Base-by-base conservation (phyloP, 2,329 filamentous ascomycete species). In the Colletotrichum abscissum region DNA sequence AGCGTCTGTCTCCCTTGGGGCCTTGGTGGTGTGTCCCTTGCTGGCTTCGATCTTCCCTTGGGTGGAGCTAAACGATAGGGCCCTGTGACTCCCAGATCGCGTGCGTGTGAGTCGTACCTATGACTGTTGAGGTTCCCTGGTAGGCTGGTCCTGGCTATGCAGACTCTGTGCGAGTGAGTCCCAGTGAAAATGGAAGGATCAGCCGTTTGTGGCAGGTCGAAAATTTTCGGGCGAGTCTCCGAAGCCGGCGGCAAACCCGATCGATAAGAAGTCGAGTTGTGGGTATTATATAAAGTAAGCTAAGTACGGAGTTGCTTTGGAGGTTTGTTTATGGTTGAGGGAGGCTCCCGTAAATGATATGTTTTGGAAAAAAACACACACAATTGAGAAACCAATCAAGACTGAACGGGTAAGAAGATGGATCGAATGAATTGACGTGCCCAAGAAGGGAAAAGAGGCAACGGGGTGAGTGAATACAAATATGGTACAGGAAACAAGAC, bases 161-260 rank as follows among this genome's bases (percentile, higher is more conserved):
- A 73, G 67, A 56, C n/a, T 62, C 42, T 70, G 66, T 69, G 16
- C 33, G 42, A 60, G 35, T 55, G 54, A 73, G 24, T 42, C 49
- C 54, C 60, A 68, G 52, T 60, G 35, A 58, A 24, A 30, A 42
- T 49, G 60, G 38, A 42, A 42, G 38, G 38, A 70, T 73, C 60
- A 56, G 67, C 70, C 52, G 46, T 55, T 70, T 49, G 11, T 46
- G 54, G 59, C 54, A 71, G 67, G 70, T 64, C 35, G 62, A 66
- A 63, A 65, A 33, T 1, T 46, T 49, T 73, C 71, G 71, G 71
- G 58, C 49, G 49, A 38, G 33, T 62, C 52, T 38, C 71, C 71
- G 71, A 73, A 56, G 42, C 46, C 71, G 71, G 63, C 71, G 57
- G 56, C 66, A 59, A 49, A 62, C 26, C 64, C 70, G 63, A 65